phyloP scores from a whole-genome alignment of 495 filamentous ascomycete species.

The Glutinoglossum americanum region DNA sequence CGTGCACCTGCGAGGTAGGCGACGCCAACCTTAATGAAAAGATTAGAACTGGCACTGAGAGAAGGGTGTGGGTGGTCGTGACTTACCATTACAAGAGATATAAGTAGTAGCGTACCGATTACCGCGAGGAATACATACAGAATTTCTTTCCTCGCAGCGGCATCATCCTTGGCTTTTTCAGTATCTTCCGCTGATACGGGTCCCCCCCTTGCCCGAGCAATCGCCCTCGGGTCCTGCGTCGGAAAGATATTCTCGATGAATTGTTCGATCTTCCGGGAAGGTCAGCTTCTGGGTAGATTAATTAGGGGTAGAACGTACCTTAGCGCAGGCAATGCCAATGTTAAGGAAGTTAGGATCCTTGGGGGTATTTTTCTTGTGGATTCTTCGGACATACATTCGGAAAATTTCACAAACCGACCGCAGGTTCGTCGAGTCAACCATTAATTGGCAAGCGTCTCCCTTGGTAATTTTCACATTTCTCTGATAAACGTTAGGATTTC shows the following conservation, averaged over 20 bases:
- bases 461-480: constrained; percentile 91
- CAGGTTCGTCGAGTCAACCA: constrained; percentile 82
- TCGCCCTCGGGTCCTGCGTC: constrained; percentile 32
- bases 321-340: constrained; percentile 76
- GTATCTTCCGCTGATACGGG: not conserved
- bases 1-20: constrained; percentile 46
- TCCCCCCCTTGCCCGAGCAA: not conserved
- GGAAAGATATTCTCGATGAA: constrained; percentile 95
- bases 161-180: constrained; percentile 25
- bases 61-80: not conserved
- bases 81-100: constrained; percentile 46
- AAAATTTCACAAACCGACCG: constrained; percentile 59
- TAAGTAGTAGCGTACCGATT: constrained; percentile 31
- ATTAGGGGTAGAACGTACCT: constrained; percentile 30
- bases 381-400: constrained; percentile 48
- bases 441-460: constrained; percentile 75
- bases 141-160: constrained; percentile 32
- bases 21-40: constrained; percentile 29
- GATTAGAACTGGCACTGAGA: not conserved
- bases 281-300: not conserved
- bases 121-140: constrained; percentile 42
- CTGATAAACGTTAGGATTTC: constrained; percentile 73
- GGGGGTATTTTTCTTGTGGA: constrained; percentile 87
- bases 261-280: constrained; percentile 58
- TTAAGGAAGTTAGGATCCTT: constrained; percentile 83